Base-by-base conservation (phyloP, 768 basidiomycete genomes). In the Chalciporus chontae region DNA sequence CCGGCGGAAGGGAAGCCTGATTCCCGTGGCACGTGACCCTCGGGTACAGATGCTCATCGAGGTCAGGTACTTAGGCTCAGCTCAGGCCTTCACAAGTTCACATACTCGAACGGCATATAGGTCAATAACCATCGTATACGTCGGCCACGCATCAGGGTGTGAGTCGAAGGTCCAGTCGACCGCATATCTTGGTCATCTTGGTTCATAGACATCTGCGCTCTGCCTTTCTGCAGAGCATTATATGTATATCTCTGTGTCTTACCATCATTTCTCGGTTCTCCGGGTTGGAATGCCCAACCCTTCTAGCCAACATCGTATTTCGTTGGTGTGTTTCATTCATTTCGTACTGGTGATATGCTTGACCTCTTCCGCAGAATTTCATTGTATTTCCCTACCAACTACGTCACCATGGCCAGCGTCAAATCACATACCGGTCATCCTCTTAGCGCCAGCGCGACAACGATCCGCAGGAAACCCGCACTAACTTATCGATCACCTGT, bases 401-500 rank as follows among this genome's bases (percentile, higher is more conserved):
- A 47, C 40, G 48, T 52, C 43, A 37, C 41, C 29, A 64, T 64
- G 63, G 18, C 61, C 38, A 53, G 51, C 64, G 50, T 55, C 55
- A 63, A 63, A 51, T 18, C 61, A 44, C 51, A 47, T 40, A 43
- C 21, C 23, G 26, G 37, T n/a, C 34, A 40, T 29, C 11, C 46
- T 21, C 36, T 57, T 26, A 27, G 43, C 19, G 40, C 53, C 39
- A 48, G 46, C 46, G 52, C 56, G 15, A 48, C 62, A 47, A 39
- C 61, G n/a, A 67, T 72, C 27, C 76, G 81, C 47, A 73, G 83
- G 47, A 85, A 85, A 62, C 83, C 83, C 23, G 59, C 66, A 44
- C 55, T 71, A 53, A 84, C 83, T 13, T 82, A 83, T 65, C 79
- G 74, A 51, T 84, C 83, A 7, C 83, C 83, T 8, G 64, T 72